Evolutionary conservation across 306 rosid species (phyloP), one percentile per base, ranked within the genome.

Genomic region (Lathyrus aphaca): DNA sequence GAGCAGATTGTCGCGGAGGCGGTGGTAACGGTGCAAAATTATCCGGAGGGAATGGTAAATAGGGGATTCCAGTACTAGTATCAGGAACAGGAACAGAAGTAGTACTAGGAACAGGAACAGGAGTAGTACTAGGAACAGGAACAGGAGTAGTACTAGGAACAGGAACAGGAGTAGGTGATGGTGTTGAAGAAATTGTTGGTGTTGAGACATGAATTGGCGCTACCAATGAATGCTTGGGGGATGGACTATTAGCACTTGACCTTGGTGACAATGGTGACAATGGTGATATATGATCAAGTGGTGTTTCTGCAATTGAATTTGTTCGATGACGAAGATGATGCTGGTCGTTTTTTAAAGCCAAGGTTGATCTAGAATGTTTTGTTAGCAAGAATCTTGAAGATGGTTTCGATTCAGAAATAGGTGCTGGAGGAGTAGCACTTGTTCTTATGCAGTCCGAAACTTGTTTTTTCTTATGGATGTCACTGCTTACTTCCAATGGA

Each of bases 251-350:
- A 62, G 14, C 14, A n/a, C 56, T 45, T 14, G 65, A 72, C 19
- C 43, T 62, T 21, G 81, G 81, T 16, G 77, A 10, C 5, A 23
- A 3, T 15, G 72, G 68, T 42, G 81, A 55, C 32, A 13, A 14
- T 25, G 70, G 71, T 14, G 81, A 16, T 3, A 15, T 9, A 14
- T 43, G 5, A 54, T 30, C 7, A 1, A 23, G 45, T 38, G 79
- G 82, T 17, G 81, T 68, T n/a, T 71, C 55, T 14, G 82, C 53
- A 48, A 71, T 73, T 78, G 86, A 76, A 49, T 56, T 23, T 87
- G 90, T 86, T 62, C 51, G 18, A 11, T 76, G 61, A 63, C 21
- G 60, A 23, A 2, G 60, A 50, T 8, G 56, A 50, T 4, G 30
- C 25, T 2, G 18, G n/a, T 71, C 48, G 61, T 56, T 56, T 10